Conservation (phyloP, 306 rosid genomes). For the Bauhinia variegata region DNA sequence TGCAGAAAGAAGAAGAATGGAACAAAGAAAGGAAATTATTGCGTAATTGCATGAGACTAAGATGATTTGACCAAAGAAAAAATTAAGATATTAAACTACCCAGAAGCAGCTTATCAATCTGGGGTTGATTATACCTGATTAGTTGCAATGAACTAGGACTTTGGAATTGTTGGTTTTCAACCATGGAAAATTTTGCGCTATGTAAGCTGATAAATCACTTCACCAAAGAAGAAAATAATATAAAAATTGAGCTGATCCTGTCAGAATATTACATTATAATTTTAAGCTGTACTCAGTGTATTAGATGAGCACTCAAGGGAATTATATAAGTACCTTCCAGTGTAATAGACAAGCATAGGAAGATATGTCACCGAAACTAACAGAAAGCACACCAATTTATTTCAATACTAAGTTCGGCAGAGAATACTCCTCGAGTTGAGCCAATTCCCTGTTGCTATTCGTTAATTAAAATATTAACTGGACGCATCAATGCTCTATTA, state of each 20-base stretch:
- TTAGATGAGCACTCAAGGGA: background rate
- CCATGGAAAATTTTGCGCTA: background rate
- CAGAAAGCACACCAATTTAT: background rate
- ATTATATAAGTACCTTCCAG: background rate
- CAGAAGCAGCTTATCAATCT: background rate
- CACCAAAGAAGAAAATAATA: no score
- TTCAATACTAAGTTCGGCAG: constrained; percentile 1
- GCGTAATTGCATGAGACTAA: background rate
- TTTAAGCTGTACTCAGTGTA: background rate
- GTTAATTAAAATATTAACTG: no score
- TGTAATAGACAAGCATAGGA: constrained; percentile 12
- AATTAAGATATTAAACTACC: background rate
- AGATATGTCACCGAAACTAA: background rate
- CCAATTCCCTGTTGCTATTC: no score
- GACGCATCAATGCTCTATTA: no score
- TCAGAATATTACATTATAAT: no score
- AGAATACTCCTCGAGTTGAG: no score
- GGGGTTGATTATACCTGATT: background rate
- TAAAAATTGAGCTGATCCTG: background rate
- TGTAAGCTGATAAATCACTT: background rate
- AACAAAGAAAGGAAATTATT: background rate
- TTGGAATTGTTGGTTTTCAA: background rate
- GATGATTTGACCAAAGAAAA: background rate
- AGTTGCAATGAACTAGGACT: background rate
- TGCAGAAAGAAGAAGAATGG: background rate